phyloP scores from a whole-genome alignment of 2,329 filamentous ascomycete species.

The Dactylellina parvicollis region DNA sequence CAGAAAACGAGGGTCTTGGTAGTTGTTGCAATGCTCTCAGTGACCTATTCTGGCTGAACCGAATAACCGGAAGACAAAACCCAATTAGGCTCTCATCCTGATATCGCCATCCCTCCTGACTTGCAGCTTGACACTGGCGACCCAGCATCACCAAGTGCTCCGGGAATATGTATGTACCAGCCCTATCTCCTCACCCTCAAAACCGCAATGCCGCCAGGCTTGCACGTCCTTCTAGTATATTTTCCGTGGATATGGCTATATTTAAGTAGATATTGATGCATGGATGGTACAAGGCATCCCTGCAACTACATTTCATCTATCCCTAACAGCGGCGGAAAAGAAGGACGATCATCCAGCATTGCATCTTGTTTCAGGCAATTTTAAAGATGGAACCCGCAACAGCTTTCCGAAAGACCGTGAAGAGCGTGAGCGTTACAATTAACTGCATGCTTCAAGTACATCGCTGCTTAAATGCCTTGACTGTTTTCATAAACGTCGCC shows the following conservation, averaged over 20 bases:
- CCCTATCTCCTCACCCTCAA: background rate
- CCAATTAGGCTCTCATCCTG: slow-evolving; percentile 35
- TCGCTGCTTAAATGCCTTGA: slow-evolving; percentile 28
- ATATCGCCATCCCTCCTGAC: background rate
- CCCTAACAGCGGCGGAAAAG: slow-evolving; percentile 52
- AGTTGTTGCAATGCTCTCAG: background rate
- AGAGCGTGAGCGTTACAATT: slow-evolving; percentile 12
- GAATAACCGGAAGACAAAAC: slow-evolving; percentile 27
- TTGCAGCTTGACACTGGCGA: background rate
- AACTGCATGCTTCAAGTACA: background rate
- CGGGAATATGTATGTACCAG: background rate
- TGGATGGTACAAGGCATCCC: slow-evolving; percentile 40
- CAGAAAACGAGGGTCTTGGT: background rate
- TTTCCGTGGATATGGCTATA: slow-evolving; percentile 45
- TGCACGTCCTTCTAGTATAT: background rate
- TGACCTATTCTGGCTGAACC: slow-evolving; percentile 52
- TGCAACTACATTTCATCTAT: slow-evolving; percentile 49
- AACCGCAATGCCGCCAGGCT: too few species aligned
- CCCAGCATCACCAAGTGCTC: background rate
- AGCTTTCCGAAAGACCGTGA: slow-evolving; percentile 53
- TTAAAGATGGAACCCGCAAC: slow-evolving; percentile 53
- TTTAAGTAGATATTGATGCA: slow-evolving; percentile 20
- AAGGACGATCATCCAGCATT: slow-evolving; percentile 52
- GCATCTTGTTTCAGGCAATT: slow-evolving; percentile 52
- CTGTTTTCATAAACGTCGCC: background rate